These are phyloP conservation scores for Kodamaea alishanica DNA, from an alignment of 1,139 yeast genomes.

Conservation along the genomic window DNA sequence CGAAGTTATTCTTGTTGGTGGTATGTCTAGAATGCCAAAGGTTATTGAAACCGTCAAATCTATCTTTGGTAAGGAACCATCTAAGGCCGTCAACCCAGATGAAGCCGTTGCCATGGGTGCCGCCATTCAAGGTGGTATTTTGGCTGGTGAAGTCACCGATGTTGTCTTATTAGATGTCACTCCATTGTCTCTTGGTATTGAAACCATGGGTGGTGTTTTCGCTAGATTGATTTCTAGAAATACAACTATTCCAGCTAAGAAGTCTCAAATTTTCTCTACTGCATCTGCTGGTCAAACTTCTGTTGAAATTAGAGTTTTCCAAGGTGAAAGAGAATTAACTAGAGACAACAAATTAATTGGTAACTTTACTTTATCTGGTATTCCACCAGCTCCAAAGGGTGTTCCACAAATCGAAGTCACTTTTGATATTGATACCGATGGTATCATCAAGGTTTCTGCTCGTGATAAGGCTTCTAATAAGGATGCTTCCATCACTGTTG, in stretches of 20 bases:
- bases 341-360: slow-evolving; percentile 98
- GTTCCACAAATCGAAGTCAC: slow-evolving; percentile 99
- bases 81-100: slow-evolving; percentile 99
- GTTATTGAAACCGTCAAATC: slow-evolving; percentile 93
- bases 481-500: slow-evolving; percentile 98
- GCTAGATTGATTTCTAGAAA: slow-evolving; percentile 97
- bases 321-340: slow-evolving; percentile 99
- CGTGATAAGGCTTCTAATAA: slow-evolving; percentile 97
- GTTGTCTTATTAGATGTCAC: slow-evolving; percentile 93
- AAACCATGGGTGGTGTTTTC: slow-evolving; percentile 98
- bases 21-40: slow-evolving; percentile 99
- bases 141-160: slow-evolving; percentile 97
- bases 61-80: slow-evolving; percentile 92
- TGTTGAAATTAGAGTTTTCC: slow-evolving; percentile 98
- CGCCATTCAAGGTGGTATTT: slow-evolving; percentile 98
- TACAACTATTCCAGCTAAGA: slow-evolving; percentile 96
- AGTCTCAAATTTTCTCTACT: slow-evolving; percentile 95
- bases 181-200: slow-evolving; percentile 96
- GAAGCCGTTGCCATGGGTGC: slow-evolving; percentile 99
- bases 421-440: slow-evolving; percentile 97
- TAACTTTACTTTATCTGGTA: slow-evolving; percentile 93
- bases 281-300: slow-evolving; percentile 99
- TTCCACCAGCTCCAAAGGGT: slow-evolving; percentile 99
- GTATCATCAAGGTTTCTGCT: slow-evolving; percentile 97
- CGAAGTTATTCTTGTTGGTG: slow-evolving; percentile 98